phyloP scores from a whole-genome alignment of 2,329 filamentous ascomycete species.

The Hypoxylon sp. region DNA sequence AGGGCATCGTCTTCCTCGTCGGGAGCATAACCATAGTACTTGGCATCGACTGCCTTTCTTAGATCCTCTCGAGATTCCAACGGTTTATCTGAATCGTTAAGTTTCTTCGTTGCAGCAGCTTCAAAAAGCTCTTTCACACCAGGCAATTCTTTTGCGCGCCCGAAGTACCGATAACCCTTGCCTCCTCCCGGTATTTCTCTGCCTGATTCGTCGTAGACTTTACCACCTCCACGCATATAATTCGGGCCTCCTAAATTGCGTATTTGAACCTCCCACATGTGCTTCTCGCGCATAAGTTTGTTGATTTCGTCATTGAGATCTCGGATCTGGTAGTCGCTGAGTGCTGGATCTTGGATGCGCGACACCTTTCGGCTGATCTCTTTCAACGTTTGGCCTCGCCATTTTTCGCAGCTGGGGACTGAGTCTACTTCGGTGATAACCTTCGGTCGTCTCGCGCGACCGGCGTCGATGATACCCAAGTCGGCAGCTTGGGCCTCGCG shows the following conservation, averaged over 20 bases:
- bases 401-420: slow-evolving; percentile 93
- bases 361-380: slow-evolving; percentile 97
- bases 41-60: slow-evolving; percentile 84
- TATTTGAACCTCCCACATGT: slow-evolving; percentile 99
- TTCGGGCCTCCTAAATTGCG: slow-evolving; percentile 96
- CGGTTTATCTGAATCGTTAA: slow-evolving; percentile 69
- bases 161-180: slow-evolving; percentile 95
- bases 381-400: slow-evolving; percentile 96
- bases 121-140: slow-evolving; percentile 98
- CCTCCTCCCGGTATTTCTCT: slow-evolving; percentile 79
- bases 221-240: slow-evolving; percentile 84
- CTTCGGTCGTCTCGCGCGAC: slow-evolving; percentile 89
- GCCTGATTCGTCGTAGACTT: slow-evolving; percentile 79
- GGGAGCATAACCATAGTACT: slow-evolving; percentile 94
- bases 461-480: slow-evolving; percentile 93
- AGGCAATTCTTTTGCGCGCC: slow-evolving; percentile 86
- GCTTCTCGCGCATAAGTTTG: slow-evolving; percentile 98
- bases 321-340: slow-evolving; percentile 97
- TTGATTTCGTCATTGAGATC: slow-evolving; percentile 99
- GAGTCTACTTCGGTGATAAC: slow-evolving; percentile 86
- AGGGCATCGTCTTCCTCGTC: slow-evolving; percentile 90
- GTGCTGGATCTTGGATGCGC: slow-evolving; percentile 88
- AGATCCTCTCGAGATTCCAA: slow-evolving; percentile 76
- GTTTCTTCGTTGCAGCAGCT: slow-evolving; percentile 70
- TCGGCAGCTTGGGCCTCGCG: slow-evolving; percentile 82